These are phyloP conservation scores for Cornus florida DNA, from an alignment of 148 eudicot genomes.

Conservation along the genomic window DNA sequence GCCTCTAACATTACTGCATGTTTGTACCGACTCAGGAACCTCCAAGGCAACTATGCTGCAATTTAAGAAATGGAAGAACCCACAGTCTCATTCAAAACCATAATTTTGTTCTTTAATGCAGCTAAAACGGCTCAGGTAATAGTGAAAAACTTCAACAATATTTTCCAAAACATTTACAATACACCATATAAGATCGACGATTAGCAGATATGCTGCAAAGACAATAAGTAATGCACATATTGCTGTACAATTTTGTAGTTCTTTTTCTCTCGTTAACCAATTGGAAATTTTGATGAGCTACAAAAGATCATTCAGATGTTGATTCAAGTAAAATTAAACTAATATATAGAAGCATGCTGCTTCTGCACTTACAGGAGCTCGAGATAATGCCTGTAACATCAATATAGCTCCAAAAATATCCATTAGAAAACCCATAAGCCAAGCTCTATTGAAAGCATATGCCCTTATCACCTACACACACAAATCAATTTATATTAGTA, in stretches of 20 bases:
- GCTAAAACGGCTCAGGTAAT: neutral
- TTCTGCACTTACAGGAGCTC: conserved; percentile 79
- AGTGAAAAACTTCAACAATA: neutral
- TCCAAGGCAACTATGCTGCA: neutral
- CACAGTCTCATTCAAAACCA: too few species aligned
- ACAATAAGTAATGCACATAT: neutral
- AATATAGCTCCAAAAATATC: conserved; percentile 89
- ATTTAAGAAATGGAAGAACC: neutral
- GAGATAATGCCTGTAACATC: conserved; percentile 95
- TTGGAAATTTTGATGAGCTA: neutral
- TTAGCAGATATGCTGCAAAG: neutral
- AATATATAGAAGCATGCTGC: conserved; percentile 6
- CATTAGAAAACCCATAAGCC: conserved; percentile 87
- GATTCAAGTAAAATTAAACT: neutral
- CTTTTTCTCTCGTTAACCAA: neutral
- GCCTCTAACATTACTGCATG: neutral
- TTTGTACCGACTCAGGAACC: neutral
- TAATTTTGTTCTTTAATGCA: too few species aligned
- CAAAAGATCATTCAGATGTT: neutral
- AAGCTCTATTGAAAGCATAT: conserved; percentile 78
- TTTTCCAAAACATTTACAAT: neutral
- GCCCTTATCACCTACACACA: conserved; percentile 81
- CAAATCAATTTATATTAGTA: neutral
- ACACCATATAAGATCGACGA: neutral
- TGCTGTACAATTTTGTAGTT: neutral